phyloP scores from a whole-genome alignment of 306 rosid genomes.

The Vigna unguiculata region DNA sequence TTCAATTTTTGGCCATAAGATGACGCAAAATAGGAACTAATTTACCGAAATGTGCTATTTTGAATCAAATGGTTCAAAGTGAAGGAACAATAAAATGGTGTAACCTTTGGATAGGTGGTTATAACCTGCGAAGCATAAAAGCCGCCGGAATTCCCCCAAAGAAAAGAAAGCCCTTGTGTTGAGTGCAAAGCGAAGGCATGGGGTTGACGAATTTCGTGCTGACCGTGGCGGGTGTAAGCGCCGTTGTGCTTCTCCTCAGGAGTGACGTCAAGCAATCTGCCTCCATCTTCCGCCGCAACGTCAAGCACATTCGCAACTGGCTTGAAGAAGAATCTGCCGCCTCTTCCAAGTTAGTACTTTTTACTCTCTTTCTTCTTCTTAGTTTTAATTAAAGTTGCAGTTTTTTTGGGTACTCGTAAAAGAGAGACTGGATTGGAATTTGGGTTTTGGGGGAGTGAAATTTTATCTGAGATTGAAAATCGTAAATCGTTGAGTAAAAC shows the following conservation, averaged over 20 bases:
- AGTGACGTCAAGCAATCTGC: conserved; percentile 67
- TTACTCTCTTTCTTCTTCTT: not conserved
- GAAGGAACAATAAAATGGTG: too few species aligned
- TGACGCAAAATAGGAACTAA: too few species aligned
- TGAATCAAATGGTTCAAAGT: too few species aligned
- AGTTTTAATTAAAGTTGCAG: not conserved
- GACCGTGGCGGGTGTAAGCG: conserved; percentile 63
- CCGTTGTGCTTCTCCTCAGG: conserved; percentile 55
- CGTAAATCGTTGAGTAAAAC: not conserved
- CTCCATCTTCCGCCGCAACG: conserved; percentile 50
- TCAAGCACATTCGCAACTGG: conserved; percentile 61
- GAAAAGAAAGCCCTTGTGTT: not conserved
- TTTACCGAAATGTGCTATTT: too few species aligned
- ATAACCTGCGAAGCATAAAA: not conserved
- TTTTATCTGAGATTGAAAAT: not conserved
- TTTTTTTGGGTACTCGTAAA: not conserved
- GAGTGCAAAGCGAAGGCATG: conserved; percentile 25
- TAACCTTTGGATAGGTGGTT: not conserved
- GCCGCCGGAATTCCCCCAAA: not conserved
- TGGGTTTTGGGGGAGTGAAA: not conserved
- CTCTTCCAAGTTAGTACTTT: conserved; percentile 47
- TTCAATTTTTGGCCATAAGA: too few species aligned
- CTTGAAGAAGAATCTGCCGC: conserved; percentile 64
- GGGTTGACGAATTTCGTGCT: conserved; percentile 60
- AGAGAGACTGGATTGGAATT: not conserved